Evolutionary conservation across 73 alveolate species (phyloP).

Genomic region (Symbiodinium natans): DNA sequence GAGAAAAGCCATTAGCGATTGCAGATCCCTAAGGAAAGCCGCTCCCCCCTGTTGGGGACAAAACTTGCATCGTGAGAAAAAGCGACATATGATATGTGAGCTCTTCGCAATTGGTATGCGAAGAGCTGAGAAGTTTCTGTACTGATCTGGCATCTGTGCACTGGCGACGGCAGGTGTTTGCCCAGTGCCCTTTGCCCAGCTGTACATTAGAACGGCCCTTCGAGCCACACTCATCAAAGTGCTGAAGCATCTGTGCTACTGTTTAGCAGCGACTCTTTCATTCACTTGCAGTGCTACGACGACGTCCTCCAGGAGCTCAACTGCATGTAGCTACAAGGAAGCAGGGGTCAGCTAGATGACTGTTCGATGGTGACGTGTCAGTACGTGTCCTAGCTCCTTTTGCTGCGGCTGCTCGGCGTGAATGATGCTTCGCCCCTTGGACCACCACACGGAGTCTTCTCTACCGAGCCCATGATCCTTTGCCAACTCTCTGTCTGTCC

Average conservation of each 20-base stretch:
- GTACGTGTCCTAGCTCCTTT: background rate
- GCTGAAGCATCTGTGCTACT: too few species aligned
- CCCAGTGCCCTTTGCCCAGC: background rate
- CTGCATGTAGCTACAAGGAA: too few species aligned
- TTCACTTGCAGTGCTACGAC: slow-evolving; percentile 3
- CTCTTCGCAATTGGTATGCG: background rate
- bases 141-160: background rate
- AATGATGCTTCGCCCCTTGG: background rate
- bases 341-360: background rate
- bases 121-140: background rate
- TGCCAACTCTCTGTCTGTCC: too few species aligned
- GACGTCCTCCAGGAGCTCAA: background rate
- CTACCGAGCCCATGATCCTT: too few species aligned
- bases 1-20: background rate
- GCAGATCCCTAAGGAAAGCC: background rate
- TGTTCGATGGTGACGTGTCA: too few species aligned
- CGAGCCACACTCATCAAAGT: background rate
- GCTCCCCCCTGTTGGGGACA: background rate
- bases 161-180: too few species aligned
- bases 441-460: too few species aligned
- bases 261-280: too few species aligned
- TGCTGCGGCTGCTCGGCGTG: background rate
- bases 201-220: background rate
- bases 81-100: too few species aligned
- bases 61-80: background rate